phyloP scores from a whole-genome alignment of 306 rosid species.

The Prunus dulcis region DNA sequence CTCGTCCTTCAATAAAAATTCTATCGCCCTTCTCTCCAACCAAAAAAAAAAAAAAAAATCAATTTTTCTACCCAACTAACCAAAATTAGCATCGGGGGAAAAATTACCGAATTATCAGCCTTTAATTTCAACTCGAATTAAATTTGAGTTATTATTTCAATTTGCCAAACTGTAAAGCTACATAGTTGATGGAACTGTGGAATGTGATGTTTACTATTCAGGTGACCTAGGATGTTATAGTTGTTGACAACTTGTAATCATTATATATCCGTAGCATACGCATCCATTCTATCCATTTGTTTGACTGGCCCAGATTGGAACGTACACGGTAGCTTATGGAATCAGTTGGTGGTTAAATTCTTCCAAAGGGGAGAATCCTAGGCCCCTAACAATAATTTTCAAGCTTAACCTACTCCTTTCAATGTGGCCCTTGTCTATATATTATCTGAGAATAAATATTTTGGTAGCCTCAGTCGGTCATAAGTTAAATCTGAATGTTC shows the following conservation, averaged over 20 bases:
- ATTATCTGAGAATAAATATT: not conserved
- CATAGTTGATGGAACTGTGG: not conserved
- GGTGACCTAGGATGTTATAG: not conserved
- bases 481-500: too few relatives aligned
- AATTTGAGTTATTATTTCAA: not conserved
- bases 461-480: too few relatives aligned
- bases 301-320: not conserved
- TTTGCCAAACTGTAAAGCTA: not conserved
- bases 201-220: not conserved
- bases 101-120: too few relatives aligned
- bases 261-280: not conserved
- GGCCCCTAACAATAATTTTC: conserved; percentile 6
- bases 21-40: too few relatives aligned
- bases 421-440: conserved; percentile 10
- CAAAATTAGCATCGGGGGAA: too few relatives aligned
- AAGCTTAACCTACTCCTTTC: conserved; percentile 14
- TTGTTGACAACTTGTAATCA: not conserved
- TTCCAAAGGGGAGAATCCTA: not conserved
- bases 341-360: not conserved
- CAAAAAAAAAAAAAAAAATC: too few relatives aligned
- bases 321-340: not conserved
- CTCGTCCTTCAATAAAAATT: too few relatives aligned
- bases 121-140: not conserved
- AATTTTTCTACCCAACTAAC: too few relatives aligned
- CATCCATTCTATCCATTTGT: not conserved